These are phyloP conservation scores for Apophysomyces trapeziformis DNA, from an alignment of 371 early-diverging fungal species.

Conservation along the genomic window DNA sequence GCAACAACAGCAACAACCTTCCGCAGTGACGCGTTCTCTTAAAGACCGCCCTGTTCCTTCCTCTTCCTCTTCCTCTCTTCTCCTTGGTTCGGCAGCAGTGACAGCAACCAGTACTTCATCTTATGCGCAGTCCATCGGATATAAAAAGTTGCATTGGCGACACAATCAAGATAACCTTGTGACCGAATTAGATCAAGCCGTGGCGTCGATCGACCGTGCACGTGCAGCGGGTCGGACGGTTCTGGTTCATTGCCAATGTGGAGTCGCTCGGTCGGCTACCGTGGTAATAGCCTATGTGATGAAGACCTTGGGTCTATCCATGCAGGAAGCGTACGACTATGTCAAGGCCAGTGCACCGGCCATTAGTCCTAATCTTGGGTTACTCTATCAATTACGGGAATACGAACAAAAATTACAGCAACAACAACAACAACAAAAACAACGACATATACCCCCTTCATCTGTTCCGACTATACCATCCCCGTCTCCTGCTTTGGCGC, in stretches of 20 bases:
- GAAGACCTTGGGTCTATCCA: slow-evolving; percentile 51
- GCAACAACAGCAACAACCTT: not conserved
- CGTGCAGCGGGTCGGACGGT: slow-evolving; percentile 50
- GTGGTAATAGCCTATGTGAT: slow-evolving; percentile 81
- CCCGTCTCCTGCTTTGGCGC: too few species aligned
- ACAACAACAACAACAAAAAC: too few species aligned
- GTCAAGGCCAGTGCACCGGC: slow-evolving; percentile 63
- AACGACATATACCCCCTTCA: too few species aligned
- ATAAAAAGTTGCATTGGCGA: slow-evolving; percentile 65
- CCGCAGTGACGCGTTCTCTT: not conserved
- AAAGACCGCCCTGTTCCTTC: not conserved
- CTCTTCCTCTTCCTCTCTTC: not conserved
- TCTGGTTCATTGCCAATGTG: slow-evolving; percentile 79
- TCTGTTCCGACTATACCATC: not conserved
- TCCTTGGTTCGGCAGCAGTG: not conserved
- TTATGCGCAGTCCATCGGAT: slow-evolving; percentile 33
- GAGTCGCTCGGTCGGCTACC: slow-evolving; percentile 79
- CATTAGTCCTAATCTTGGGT: slow-evolving; percentile 72
- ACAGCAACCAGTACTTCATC: too few species aligned
- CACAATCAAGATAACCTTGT: slow-evolving; percentile 67
- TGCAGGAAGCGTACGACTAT: slow-evolving; percentile 64
- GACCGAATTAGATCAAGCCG: slow-evolving; percentile 54
- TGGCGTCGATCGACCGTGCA: slow-evolving; percentile 65
- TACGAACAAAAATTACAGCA: slow-evolving; percentile 43
- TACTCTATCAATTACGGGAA: slow-evolving; percentile 69